Conservation (phyloP, 1,139 yeast genomes). For the Hemisphaericaspora xylofermentans region DNA sequence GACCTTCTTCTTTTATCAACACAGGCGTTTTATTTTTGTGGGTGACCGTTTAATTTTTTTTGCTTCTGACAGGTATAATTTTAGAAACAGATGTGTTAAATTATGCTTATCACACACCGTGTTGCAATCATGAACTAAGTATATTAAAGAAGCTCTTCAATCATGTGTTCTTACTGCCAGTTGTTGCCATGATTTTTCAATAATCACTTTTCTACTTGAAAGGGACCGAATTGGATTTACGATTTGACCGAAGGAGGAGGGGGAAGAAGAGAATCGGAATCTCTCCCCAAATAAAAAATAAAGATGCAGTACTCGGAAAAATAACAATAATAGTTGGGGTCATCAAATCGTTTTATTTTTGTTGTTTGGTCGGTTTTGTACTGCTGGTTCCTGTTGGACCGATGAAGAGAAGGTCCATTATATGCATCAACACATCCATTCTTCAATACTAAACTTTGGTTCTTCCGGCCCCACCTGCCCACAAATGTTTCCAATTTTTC, state of each 20-base stretch:
- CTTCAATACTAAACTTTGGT: slow-evolving; percentile 1
- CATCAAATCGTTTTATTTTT: neutral
- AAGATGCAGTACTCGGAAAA: too few relatives aligned
- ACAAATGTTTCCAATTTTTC: neutral
- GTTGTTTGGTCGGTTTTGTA: neutral
- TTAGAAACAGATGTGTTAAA: neutral
- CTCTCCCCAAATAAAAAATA: too few relatives aligned
- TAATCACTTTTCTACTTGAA: too few relatives aligned
- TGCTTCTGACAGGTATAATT: neutral
- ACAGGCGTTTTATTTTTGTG: neutral
- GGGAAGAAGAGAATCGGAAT: too few relatives aligned
- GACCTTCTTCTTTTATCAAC: neutral
- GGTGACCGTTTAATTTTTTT: neutral
- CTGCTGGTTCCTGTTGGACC: neutral
- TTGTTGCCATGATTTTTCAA: too few relatives aligned
- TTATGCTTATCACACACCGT: neutral
- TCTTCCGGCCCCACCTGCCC: slow-evolving; percentile 4
- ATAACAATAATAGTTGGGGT: neutral
- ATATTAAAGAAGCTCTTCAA: too few relatives aligned
- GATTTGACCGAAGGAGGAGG: too few relatives aligned
- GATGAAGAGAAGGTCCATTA: slow-evolving; percentile 4
- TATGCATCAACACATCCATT: slow-evolving; percentile 1
- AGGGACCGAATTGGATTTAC: too few relatives aligned
- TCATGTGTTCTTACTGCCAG: too few relatives aligned
- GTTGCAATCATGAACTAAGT: too few relatives aligned